A percentile compares a stretch with the other conserved stretches of the same genome.
phyloP scores from a whole-genome alignment of 495 filamentous ascomycete genomes.

The Aspergillus ellipticus region DNA sequence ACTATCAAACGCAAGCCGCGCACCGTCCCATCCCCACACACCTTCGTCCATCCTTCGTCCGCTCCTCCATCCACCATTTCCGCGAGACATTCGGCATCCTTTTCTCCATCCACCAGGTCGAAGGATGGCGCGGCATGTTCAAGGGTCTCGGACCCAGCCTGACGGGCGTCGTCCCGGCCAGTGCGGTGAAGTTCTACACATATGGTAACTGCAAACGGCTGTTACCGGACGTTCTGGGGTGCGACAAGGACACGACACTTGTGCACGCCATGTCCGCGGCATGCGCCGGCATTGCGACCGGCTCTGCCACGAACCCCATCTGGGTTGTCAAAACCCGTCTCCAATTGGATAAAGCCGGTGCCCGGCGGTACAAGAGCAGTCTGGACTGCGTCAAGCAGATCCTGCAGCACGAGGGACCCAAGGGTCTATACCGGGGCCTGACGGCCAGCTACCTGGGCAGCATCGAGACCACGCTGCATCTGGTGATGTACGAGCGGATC shows the following conservation, averaged over 20 bases:
- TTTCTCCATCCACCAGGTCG: slow-evolving; percentile 65
- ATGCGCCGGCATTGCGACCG: slow-evolving; percentile 71
- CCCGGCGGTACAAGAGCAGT: slow-evolving; percentile 74
- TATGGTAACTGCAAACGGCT: slow-evolving; percentile 86
- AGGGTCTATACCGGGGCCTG: slow-evolving; percentile 79
- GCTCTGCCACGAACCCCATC: slow-evolving; percentile 86
- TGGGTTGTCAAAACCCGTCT: slow-evolving; percentile 89
- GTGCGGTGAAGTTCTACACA: slow-evolving; percentile 83
- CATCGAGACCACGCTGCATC: slow-evolving; percentile 79
- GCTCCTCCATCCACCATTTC: slow-evolving; percentile 53
- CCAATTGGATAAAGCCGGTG: slow-evolving; percentile 75
- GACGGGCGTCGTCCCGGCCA: slow-evolving; percentile 80
- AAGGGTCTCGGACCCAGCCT: slow-evolving; percentile 86
- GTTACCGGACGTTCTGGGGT: slow-evolving; percentile 55
- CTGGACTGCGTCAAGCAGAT: slow-evolving; percentile 77
- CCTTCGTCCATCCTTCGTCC: slow-evolving; percentile 35
- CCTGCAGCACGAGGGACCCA: slow-evolving; percentile 68
- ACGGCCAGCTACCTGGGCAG: slow-evolving; percentile 85
- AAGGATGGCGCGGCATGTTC: slow-evolving; percentile 82
- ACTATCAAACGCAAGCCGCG: slow-evolving; percentile 57
- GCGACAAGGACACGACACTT: slow-evolving; percentile 53
- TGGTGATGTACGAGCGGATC: slow-evolving; percentile 83
- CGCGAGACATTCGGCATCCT: slow-evolving; percentile 80
- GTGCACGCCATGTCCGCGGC: slow-evolving; percentile 73
- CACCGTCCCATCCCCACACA: slow-evolving; percentile 33